These are phyloP conservation scores for Pseudocercospora eumusae DNA, from an alignment of 2,329 filamentous ascomycete genomes.

Conservation along the genomic window DNA sequence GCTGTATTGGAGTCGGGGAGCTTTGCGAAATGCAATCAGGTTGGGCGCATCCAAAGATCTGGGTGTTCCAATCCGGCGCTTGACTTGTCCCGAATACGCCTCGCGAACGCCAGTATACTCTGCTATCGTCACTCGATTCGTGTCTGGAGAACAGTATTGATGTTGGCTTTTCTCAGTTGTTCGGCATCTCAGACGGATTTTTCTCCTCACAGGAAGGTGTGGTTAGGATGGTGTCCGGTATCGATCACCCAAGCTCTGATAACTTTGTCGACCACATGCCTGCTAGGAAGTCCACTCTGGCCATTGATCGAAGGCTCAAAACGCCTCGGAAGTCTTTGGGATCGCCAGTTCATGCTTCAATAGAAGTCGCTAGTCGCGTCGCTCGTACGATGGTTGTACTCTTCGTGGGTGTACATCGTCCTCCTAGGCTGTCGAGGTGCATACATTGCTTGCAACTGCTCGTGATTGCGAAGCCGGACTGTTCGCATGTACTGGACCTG, in stretches of 20 bases:
- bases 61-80: too few relatives aligned
- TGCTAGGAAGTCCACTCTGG: not conserved
- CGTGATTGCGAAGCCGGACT: slow-evolving; percentile 8
- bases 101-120: too few relatives aligned
- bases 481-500: slow-evolving; percentile 8
- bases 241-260: not conserved
- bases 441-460: slow-evolving; percentile 9
- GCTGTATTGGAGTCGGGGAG: not conserved
- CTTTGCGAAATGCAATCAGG: not conserved
- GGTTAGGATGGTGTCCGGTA: not conserved
- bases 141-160: too few relatives aligned
- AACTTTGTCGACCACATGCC: not conserved
- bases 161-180: too few relatives aligned
- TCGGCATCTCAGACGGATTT: too few relatives aligned
- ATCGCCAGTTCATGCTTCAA: not conserved
- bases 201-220: not conserved
- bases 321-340: not conserved
- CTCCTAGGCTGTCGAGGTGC: slow-evolving; percentile 4
- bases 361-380: slow-evolving; percentile 9
- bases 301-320: not conserved
- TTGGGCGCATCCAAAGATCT: not conserved
- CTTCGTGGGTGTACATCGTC: slow-evolving; percentile 7
- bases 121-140: too few relatives aligned
- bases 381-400: not conserved
- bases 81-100: too few relatives aligned